These are phyloP conservation scores for Suillus americanus DNA, from an alignment of 768 basidiomycete genomes.

Conservation along the genomic window DNA sequence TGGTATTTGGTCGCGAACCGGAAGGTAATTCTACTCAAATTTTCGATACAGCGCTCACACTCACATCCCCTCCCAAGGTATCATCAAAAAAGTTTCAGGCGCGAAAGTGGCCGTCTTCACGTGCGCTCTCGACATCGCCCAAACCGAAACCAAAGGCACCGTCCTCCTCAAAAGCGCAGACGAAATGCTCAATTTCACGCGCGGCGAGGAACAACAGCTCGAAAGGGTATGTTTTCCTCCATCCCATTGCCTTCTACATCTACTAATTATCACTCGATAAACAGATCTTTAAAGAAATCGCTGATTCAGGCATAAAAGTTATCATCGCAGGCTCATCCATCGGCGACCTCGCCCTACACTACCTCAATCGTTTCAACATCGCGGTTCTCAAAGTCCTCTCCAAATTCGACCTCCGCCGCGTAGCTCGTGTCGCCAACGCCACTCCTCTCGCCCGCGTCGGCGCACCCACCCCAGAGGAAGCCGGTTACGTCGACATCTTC, in stretches of 20 bases:
- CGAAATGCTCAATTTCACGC: constrained; percentile 96
- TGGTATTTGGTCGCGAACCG: constrained; percentile 97
- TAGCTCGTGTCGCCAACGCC: constrained; percentile 94
- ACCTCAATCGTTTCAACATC: constrained; percentile 90
- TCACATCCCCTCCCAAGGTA: constrained; percentile 43
- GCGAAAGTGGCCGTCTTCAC: constrained; percentile 98
- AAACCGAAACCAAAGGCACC: constrained; percentile 99
- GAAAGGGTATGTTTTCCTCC: constrained; percentile 60
- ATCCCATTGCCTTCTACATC: neutral
- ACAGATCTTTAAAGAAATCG: constrained; percentile 95
- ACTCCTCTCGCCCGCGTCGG: constrained; percentile 96
- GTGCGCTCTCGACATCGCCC: constrained; percentile 86
- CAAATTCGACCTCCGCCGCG: constrained; percentile 93
- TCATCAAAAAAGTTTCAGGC: constrained; percentile 76
- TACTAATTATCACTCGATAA: neutral
- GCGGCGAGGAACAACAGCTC: constrained; percentile 94
- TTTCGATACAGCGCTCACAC: neutral
- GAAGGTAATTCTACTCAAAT: constrained; percentile 57
- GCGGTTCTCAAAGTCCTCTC: constrained; percentile 96
- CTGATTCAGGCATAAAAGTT: constrained; percentile 91
- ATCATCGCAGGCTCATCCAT: constrained; percentile 91
- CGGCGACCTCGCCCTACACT: constrained; percentile 96
- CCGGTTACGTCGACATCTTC: constrained; percentile 89
- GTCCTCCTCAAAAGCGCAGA: constrained; percentile 93
- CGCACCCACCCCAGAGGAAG: constrained; percentile 95